A percentile compares a stretch with the other conserved stretches of the same genome.
Conservation (phyloP, 768 basidiomycete genomes). For the Tulasnella sp. region DNA sequence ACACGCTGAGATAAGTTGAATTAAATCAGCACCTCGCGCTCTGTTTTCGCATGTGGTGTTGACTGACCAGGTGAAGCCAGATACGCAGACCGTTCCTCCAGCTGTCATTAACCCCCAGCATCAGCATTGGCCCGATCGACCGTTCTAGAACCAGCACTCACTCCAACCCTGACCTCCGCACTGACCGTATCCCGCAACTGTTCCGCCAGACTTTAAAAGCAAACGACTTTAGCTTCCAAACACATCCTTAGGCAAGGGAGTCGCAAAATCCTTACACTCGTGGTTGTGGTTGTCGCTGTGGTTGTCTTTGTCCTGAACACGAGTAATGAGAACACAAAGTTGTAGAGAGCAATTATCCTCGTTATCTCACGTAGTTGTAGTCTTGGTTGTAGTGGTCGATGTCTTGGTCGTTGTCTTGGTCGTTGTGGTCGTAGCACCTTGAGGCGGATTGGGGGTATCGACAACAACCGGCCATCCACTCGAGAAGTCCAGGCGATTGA, state of each 20-base stretch:
- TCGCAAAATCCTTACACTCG: not conserved
- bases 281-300: not conserved
- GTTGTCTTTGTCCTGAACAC: not conserved
- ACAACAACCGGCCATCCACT: conserved; percentile 7
- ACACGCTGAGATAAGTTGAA: not conserved
- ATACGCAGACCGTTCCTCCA: conserved; percentile 7
- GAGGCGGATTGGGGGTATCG: not conserved
- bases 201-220: not conserved
- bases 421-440: not conserved
- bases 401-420: not conserved
- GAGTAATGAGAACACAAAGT: not conserved
- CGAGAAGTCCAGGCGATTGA: conserved; percentile 21
- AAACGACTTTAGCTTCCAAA: not conserved
- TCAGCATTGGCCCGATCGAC: not conserved
- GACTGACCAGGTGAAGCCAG: conserved; percentile 3
- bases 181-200: not conserved
- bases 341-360: too few relatives aligned
- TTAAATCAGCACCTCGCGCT: not conserved
- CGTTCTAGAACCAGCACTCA: not conserved
- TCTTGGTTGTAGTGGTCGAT: not conserved
- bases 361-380: not conserved
- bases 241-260: not conserved
- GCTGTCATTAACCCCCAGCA: not conserved
- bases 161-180: conserved; percentile 1
- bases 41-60: not conserved